phyloP scores from a whole-genome alignment of 805 yeast species.

The Yamadazyma insecticola region DNA sequence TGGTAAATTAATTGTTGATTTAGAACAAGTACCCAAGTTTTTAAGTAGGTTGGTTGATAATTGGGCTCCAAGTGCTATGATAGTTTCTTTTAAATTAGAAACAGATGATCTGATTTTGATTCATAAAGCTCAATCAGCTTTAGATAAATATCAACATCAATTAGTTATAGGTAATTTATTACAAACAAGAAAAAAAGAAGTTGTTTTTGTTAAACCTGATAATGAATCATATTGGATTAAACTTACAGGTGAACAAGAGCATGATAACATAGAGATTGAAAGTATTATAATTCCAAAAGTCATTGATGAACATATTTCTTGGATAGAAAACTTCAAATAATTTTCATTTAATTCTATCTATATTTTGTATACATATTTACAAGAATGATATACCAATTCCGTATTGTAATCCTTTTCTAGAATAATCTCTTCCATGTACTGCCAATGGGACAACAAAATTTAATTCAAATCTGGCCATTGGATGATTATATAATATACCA shows the following conservation, averaged over 20 bases:
- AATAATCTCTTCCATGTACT: conserved; percentile 40
- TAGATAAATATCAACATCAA: conserved; percentile 85
- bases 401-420: conserved; percentile 52
- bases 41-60: conserved; percentile 79
- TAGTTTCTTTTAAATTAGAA: conserved; percentile 89
- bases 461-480: conserved; percentile 55
- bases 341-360: neutral
- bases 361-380: conserved; percentile 17
- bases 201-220: conserved; percentile 69
- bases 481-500: conserved; percentile 52
- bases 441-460: conserved; percentile 50
- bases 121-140: conserved; percentile 72
- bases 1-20: conserved; percentile 75
- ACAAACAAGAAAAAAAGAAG: conserved; percentile 84
- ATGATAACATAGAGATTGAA: conserved; percentile 61
- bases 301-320: conserved; percentile 53
- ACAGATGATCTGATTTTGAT: conserved; percentile 73
- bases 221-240: conserved; percentile 45
- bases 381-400: conserved; percentile 58
- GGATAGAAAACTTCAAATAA: conserved; percentile 40
- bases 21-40: conserved; percentile 96
- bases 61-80: conserved; percentile 96
- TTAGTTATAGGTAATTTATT: conserved; percentile 89
- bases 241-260: conserved; percentile 38
- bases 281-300: conserved; percentile 76